Evolutionary conservation across 768 basidiomycete species (phyloP), one percentile per base, ranked within the genome.

Genomic region (Asterophora parasitica): DNA sequence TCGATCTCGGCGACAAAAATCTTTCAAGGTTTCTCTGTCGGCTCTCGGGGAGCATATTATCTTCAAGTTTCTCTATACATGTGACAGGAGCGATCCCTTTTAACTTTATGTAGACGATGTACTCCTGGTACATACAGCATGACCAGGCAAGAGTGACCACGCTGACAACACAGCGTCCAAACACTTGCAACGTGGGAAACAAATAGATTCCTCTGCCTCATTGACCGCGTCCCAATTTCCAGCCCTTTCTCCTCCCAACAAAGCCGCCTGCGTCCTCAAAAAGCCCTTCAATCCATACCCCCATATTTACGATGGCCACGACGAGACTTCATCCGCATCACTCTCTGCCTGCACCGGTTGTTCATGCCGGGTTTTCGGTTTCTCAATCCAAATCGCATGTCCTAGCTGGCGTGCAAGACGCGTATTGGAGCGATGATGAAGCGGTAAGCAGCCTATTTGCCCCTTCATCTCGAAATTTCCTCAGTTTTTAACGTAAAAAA

Each of bases 361-460:
- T 85, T 26, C 84, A 87, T 53, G 78, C 82, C 31, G 78, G 82
- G 20, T 81, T 85, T 65, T 81, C 81, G 7, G 70, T 83, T 40
- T 73, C 83, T 51, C 88, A 88, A 64, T 88, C 85, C 54, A 90
- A 90, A 72, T 90, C 85, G 45, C 79, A 86, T 74, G 88, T 90
- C 51, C 70, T 90, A 53, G 90, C 90, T 27, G 91, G 90, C 45
- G 88, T 92, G 32, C 90, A 92, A 68, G 90, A 92, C 86, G 90
- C 90, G 84, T 92, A 92, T 64, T 92, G 90, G 90, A 92, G 89
- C 66, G 90, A 92, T 68, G 90, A 92, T 67, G 90, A 92, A 62
- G 78, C 83, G 46, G 88, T 88, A 64, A 62, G 80, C 67, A 48
- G 50, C 37, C 49, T 50, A 20, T 30, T 30, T 54, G 32, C 44